These are phyloP conservation scores for Helianthus tuberosus DNA, from an alignment of 129 eudicot genomes.

Conservation along the genomic window DNA sequence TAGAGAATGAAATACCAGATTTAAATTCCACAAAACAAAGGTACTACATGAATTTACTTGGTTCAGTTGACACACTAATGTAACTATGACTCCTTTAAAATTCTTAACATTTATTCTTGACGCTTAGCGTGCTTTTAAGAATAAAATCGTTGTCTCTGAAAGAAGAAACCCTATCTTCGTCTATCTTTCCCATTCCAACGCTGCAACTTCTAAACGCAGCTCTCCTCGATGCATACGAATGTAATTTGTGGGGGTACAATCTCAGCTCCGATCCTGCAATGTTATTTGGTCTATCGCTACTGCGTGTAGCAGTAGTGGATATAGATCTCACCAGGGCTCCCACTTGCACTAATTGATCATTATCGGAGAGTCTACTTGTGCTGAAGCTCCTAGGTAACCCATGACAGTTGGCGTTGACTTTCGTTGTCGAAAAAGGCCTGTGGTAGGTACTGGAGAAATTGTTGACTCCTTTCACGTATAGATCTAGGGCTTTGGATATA, in stretches of 20 bases:
- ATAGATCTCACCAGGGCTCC: neutral
- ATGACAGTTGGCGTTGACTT: neutral
- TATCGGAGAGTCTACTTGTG: constrained; percentile 8
- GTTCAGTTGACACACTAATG: neutral
- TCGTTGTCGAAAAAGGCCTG: neutral
- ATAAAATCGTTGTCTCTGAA: neutral
- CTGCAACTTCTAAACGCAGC: constrained; percentile 12
- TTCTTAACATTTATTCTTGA: neutral
- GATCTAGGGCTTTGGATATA: constrained; percentile 13
- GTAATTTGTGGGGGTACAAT: neutral
- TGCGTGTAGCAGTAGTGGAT: neutral
- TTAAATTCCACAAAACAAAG: no score
- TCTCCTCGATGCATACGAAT: neutral
- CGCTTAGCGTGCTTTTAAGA: neutral
- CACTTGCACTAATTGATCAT: neutral
- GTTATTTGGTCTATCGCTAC: neutral
- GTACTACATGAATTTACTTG: neutral
- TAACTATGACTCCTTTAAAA: neutral
- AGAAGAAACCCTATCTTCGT: constrained; percentile 30
- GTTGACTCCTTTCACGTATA: constrained; percentile 9
- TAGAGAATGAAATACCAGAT: no score
- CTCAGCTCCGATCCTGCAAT: neutral
- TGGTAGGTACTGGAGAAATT: constrained; percentile 6
- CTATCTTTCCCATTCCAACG: constrained; percentile 23
- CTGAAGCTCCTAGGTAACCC: constrained; percentile 15